Evolutionary conservation across 306 rosid species (phyloP).

Genomic region (Lathyrus aphaca): DNA sequence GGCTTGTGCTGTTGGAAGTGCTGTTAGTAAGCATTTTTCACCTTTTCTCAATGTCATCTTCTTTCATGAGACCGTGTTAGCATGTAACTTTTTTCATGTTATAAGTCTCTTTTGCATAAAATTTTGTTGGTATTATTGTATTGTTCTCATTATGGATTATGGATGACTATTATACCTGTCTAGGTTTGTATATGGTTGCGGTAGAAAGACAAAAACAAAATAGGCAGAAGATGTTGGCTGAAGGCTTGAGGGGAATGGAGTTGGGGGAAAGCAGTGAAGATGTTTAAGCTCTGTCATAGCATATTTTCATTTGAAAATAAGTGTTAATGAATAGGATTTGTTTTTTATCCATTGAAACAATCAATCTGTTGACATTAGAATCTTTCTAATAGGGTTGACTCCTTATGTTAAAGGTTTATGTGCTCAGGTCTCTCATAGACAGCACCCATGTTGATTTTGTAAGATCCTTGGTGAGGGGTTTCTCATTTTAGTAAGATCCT

Average conservation of each 20-base stretch:
- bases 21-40: conserved; percentile 41
- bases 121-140: conserved; percentile 4
- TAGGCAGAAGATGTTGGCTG: conserved; percentile 51
- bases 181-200: conserved; percentile 57
- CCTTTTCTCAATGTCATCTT: conserved; percentile 3
- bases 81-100: conserved; percentile 14
- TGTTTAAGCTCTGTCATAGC: conserved; percentile 22
- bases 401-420: neutral
- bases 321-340: neutral
- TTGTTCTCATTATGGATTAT: conserved; percentile 22
- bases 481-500: too few species aligned
- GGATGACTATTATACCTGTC: conserved; percentile 26
- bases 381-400: neutral
- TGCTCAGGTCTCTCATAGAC: neutral
- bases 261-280: conserved; percentile 34
- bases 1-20: conserved; percentile 58
- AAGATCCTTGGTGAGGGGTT: too few species aligned
- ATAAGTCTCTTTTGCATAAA: neutral
- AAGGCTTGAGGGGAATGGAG: conserved; percentile 47
- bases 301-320: conserved; percentile 25
- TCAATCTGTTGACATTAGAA: neutral
- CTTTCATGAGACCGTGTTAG: conserved; percentile 16
- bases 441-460: neutral
- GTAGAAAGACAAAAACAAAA: conserved; percentile 48
- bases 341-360: neutral